Conservation (phyloP, 768 basidiomycete species). For the Terana coerulea region DNA sequence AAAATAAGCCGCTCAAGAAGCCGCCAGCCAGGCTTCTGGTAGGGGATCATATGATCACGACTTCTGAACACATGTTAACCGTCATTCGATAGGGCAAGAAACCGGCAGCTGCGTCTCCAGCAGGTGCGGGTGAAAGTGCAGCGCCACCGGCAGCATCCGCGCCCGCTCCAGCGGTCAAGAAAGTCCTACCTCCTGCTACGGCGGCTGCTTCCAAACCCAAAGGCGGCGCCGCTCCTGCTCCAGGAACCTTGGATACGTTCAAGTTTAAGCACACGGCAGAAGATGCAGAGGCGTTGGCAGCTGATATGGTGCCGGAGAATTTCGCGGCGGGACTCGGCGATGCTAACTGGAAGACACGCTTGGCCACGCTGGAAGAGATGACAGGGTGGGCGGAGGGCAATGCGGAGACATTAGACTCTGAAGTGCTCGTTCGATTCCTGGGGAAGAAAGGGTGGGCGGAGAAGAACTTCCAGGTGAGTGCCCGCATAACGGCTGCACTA, state of each 20-base stretch:
- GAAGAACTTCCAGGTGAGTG: constrained; percentile 90
- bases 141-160: constrained; percentile 22
- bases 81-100: constrained; percentile 47
- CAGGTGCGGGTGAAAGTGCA: constrained; percentile 15
- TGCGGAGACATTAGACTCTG: constrained; percentile 69
- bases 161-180: constrained; percentile 37
- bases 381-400: constrained; percentile 73
- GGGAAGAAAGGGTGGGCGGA: constrained; percentile 96
- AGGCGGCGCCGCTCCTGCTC: constrained; percentile 41
- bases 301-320: constrained; percentile 65
- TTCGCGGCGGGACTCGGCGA: constrained; percentile 77
- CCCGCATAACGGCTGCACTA: no score
- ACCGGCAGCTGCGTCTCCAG: constrained; percentile 32
- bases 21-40: constrained; percentile 46
- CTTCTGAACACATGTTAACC: neutral
- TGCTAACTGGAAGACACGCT: constrained; percentile 87
- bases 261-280: constrained; percentile 91
- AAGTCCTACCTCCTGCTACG: constrained; percentile 36
- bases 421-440: constrained; percentile 82
- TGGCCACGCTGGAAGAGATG: constrained; percentile 87
- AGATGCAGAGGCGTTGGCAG: constrained; percentile 81
- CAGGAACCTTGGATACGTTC: constrained; percentile 70
- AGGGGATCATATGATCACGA: constrained; percentile 16
- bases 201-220: constrained; percentile 49
- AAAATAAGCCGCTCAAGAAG: constrained; percentile 48